Conservation (phyloP, 192 early-diverging fungal species). For the Backusella circina region DNA sequence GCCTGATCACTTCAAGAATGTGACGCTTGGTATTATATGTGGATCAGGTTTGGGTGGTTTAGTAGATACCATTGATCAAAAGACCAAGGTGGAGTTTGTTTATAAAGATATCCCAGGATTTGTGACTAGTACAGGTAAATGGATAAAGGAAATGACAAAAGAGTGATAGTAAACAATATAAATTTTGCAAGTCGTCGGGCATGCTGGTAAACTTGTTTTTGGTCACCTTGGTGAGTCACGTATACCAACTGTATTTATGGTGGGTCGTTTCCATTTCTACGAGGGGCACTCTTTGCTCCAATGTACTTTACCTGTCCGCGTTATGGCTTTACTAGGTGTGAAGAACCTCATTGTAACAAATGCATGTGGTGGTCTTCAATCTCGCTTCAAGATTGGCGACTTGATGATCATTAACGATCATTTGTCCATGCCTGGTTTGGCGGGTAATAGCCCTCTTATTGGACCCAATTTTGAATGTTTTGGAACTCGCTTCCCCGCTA, state of each 20-base stretch:
- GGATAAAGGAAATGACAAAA: background rate
- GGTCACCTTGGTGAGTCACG: slow-evolving; percentile 68
- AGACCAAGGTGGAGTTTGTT: slow-evolving; percentile 55
- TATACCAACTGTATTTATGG: slow-evolving; percentile 72
- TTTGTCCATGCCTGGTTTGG: slow-evolving; percentile 69
- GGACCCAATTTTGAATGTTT: slow-evolving; percentile 81
- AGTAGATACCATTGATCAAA: slow-evolving; percentile 61
- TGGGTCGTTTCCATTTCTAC: slow-evolving; percentile 89
- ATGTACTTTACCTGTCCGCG: slow-evolving; percentile 81
- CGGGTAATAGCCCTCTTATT: slow-evolving; percentile 76
- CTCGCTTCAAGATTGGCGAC: slow-evolving; percentile 77
- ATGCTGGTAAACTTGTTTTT: slow-evolving; percentile 82
- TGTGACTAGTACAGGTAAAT: slow-evolving; percentile 66
- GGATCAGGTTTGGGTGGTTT: slow-evolving; percentile 81
- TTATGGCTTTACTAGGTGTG: slow-evolving; percentile 80
- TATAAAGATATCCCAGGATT: slow-evolving; percentile 87
- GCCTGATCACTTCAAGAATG: slow-evolving; percentile 31
- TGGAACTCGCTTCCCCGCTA: slow-evolving; percentile 85
- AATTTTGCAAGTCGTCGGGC: slow-evolving; percentile 52
- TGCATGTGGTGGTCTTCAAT: slow-evolving; percentile 81
- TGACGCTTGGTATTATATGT: slow-evolving; percentile 79
- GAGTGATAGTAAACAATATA: background rate
- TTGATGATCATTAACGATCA: slow-evolving; percentile 80
- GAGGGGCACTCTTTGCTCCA: slow-evolving; percentile 82
- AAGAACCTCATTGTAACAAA: slow-evolving; percentile 80